phyloP scores from a whole-genome alignment of 2,329 filamentous ascomycete species.

The Aspergillus tanneri region DNA sequence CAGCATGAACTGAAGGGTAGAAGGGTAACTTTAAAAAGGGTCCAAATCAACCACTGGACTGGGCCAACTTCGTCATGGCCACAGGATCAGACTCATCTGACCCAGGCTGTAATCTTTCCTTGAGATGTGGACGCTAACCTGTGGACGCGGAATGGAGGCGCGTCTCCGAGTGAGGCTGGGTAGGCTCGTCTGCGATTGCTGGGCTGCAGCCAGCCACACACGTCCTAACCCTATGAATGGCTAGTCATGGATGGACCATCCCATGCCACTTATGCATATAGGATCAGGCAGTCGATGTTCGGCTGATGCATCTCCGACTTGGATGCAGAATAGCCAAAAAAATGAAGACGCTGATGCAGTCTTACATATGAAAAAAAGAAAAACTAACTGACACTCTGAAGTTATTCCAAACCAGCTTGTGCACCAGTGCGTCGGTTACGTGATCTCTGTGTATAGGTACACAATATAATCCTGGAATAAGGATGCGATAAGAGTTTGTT shows the following conservation, averaged over 20 bases:
- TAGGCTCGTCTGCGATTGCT: slow-evolving; percentile 18
- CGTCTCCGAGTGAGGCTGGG: slow-evolving; percentile 29
- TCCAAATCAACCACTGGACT: background rate
- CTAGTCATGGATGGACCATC: slow-evolving; percentile 5
- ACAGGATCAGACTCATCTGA: slow-evolving; percentile 18
- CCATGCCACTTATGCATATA: slow-evolving; percentile 21
- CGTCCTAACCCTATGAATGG: background rate
- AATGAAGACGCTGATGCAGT: slow-evolving; percentile 14
- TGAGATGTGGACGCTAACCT: slow-evolving; percentile 6
- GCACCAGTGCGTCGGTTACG: too few species aligned
- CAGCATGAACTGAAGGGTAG: background rate
- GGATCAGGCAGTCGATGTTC: slow-evolving; percentile 9
- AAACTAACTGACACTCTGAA: too few species aligned
- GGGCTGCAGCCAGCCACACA: slow-evolving; percentile 22
- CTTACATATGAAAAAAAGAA: slow-evolving; percentile 9
- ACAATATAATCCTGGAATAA: too few species aligned
- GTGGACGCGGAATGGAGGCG: slow-evolving; percentile 23
- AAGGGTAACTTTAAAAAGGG: slow-evolving; percentile 4
- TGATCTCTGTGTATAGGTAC: too few species aligned
- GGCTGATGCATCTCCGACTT: slow-evolving; percentile 11
- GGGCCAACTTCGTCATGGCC: background rate
- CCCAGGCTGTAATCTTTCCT: slow-evolving; percentile 7
- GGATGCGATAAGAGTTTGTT: too few species aligned
- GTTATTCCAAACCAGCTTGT: too few species aligned
- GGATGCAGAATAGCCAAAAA: slow-evolving; percentile 19